Conservation (phyloP, 2,329 filamentous ascomycete species). For the Apiospora rasikravindrae region DNA sequence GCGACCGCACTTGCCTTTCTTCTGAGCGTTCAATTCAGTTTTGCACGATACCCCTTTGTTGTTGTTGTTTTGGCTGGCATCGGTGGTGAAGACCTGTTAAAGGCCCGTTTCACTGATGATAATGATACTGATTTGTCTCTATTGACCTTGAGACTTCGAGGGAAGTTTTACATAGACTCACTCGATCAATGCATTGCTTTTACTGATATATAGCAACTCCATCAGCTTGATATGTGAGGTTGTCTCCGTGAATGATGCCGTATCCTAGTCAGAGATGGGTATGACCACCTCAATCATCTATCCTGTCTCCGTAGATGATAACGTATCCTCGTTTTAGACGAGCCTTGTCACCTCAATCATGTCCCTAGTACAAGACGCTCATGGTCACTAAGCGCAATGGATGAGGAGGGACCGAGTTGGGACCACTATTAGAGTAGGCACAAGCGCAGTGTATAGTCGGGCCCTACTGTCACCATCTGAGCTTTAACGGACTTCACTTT, state of each 20-base stretch:
- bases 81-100: not conserved
- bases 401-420: not conserved
- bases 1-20: not conserved
- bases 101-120: not conserved
- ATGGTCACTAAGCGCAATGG: not conserved
- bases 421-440: not conserved
- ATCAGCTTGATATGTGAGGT: not conserved
- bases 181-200: not conserved
- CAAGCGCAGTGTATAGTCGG: not conserved
- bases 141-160: not conserved
- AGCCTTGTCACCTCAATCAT: not conserved
- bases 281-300: no score
- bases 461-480: not conserved
- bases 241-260: not conserved
- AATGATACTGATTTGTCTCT: not conserved
- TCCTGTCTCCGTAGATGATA: no score
- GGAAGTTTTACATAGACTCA: not conserved
- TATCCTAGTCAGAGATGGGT: no score
- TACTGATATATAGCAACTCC: not conserved
- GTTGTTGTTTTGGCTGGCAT: not conserved
- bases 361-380: not conserved
- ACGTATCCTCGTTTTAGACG: not conserved
- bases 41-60: not conserved
- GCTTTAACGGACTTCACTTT: not conserved
- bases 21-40: not conserved